These are phyloP conservation scores for Oryza longistaminata DNA, from an alignment of 176 grass and related monocot genomes.

Conservation along the genomic window DNA sequence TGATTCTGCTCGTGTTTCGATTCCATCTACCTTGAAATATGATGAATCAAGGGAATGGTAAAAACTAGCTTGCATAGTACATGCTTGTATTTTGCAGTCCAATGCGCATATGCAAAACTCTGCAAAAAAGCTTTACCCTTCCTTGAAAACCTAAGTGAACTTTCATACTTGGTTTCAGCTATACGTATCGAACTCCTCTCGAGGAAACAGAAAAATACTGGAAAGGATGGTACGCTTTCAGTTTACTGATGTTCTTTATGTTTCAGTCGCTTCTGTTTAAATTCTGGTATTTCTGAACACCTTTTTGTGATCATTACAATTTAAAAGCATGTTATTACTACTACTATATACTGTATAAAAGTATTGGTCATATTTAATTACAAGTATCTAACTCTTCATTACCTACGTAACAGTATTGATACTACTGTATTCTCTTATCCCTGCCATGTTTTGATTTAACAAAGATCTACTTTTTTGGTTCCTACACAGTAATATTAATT, in stretches of 20 bases:
- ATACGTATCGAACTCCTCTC: constrained; percentile 76
- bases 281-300: background rate
- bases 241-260: constrained; percentile 4
- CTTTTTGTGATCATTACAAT: background rate
- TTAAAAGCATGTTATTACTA: constrained; percentile 7
- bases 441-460: constrained; percentile 6
- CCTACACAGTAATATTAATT: background rate
- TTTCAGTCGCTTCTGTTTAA: constrained; percentile 10
- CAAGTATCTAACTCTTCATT: background rate
- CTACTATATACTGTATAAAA: background rate
- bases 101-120: background rate
- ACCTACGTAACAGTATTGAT: background rate
- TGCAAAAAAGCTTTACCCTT: constrained; percentile 20
- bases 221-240: constrained; percentile 89
- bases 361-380: background rate
- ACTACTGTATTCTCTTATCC: background rate
- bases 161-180: constrained; percentile 58
- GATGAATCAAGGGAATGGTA: constrained; percentile 89
- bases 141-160: constrained; percentile 25
- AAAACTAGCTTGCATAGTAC: constrained; percentile 9
- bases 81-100: constrained; percentile 12
- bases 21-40: constrained; percentile 84
- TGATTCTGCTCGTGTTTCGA: constrained; percentile 83
- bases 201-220: constrained; percentile 87
- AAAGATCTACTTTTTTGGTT: background rate